Evolutionary conservation across 2,329 filamentous ascomycete species (phyloP).

Genomic region (Fusarium sublunatum): DNA sequence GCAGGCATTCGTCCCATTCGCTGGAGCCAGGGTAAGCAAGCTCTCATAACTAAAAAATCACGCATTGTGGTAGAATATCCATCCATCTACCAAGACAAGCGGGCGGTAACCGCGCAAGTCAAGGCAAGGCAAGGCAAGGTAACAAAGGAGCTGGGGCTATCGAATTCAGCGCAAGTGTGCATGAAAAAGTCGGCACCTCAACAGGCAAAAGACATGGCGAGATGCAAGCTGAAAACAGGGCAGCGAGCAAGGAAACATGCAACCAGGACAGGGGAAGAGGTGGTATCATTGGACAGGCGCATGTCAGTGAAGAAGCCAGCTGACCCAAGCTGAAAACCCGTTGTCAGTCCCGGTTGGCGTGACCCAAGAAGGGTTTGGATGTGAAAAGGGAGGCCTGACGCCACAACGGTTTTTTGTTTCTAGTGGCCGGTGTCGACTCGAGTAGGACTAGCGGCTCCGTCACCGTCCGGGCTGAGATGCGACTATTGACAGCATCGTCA

Average conservation of each 20-base stretch:
- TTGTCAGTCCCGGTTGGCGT: conserved; percentile 40
- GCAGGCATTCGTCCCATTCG: not conserved
- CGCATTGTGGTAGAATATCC: not conserved
- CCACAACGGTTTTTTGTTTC: conserved; percentile 47
- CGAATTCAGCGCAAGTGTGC: not conserved
- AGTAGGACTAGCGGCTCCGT: conserved; percentile 38
- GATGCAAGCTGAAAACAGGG: conserved; percentile 35
- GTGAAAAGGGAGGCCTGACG: conserved; percentile 35
- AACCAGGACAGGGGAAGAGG: conserved; percentile 31
- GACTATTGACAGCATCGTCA: conserved; percentile 44
- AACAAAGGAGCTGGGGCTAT: no score
- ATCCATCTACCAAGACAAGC: not conserved
- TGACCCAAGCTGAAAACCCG: conserved; percentile 48
- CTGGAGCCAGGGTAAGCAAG: not conserved
- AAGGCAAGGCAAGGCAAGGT: no score
- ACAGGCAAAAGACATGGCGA: conserved; percentile 33
- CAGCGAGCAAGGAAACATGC: conserved; percentile 19
- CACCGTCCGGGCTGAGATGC: conserved; percentile 40
- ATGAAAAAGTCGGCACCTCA: conserved; percentile 10
- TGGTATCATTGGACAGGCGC: conserved; percentile 28
- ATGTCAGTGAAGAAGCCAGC: conserved; percentile 34
- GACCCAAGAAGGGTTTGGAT: conserved; percentile 32
- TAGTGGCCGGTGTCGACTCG: conserved; percentile 39
- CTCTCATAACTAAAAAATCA: not conserved
- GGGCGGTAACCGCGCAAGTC: not conserved